Percentiles rank a stretch among this genome's conserved stretches.
Conservation (phyloP, 176 grass and related monocot genomes). For the Zoysia pacifica region DNA sequence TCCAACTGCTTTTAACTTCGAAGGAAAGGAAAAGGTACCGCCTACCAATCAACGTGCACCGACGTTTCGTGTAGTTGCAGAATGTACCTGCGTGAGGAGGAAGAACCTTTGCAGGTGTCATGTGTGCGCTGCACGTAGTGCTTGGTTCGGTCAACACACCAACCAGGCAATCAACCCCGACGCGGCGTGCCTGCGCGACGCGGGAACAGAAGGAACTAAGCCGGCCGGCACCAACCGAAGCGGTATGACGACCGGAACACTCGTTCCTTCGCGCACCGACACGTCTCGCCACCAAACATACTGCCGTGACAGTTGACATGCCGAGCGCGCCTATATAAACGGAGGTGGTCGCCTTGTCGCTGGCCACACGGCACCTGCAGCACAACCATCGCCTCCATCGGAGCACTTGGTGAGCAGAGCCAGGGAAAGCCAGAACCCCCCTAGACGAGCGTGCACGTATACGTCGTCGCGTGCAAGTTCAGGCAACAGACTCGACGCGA, state of each 20-base stretch:
- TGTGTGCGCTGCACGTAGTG: not conserved
- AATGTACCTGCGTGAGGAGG: not conserved
- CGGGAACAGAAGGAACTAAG: not conserved
- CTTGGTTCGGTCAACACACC: not conserved
- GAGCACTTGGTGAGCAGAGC: not conserved
- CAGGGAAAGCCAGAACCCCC: not conserved
- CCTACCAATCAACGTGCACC: not conserved
- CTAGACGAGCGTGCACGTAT: not conserved
- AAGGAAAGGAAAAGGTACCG: no score
- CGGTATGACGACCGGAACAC: not conserved
- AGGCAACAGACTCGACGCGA: not conserved
- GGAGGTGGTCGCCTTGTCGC: not conserved
- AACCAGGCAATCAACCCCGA: not conserved
- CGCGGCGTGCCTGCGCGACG: not conserved
- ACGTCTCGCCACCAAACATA: not conserved
- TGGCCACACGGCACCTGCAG: not conserved
- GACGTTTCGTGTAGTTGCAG: not conserved
- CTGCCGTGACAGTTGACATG: not conserved
- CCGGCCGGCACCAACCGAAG: not conserved
- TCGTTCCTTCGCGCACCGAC: not conserved
- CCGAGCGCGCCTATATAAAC: not conserved
- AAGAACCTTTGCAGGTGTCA: not conserved
- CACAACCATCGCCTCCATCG: not conserved
- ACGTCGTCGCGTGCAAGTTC: not conserved
- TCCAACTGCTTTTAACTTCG: no score